Base-by-base conservation (phyloP, 2,329 filamentous ascomycete species). In the Paecilomyces dactylethromorphus region DNA sequence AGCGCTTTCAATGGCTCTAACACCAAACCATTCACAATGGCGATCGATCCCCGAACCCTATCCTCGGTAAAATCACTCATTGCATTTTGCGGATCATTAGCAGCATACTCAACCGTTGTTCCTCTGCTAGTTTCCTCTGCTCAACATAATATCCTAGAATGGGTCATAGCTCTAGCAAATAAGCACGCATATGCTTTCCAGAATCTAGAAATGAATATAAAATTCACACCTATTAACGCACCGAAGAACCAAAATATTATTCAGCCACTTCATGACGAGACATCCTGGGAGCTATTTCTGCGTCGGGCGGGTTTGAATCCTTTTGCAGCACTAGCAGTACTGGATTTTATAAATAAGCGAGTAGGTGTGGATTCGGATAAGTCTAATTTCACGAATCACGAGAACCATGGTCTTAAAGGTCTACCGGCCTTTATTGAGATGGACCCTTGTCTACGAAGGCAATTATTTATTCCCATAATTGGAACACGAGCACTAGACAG, bases 261-360 rank as follows among this genome's bases (percentile, higher is more conserved):
- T 54, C 71, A 66, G 31, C 68, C 85, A 31, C 65, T 83, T 7
- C 72, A 83, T 15, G 81, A 84, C 0, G 87, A 90, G 71, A 87
- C 86, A 0, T 70, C 77, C 33, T 89, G 86, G 86, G 89, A 92
- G 69, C 53, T 84, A 10, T 88, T 89, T 61, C 76, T 92, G 24
- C 79, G 88, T 13, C 77, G 79, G 24, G 80, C 82, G 1, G 89
- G 89, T 0, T 71, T 91, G 68, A 92, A 92, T 70, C 81, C 84
- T 0, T 91, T 85, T 68, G 88, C 88, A 2, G 89, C 89, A 2
- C 88, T 91, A 68, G 77, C 79, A 10, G 76, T 91, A 1, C 73
- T 90, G 33, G 75, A 74, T 6, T 54, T 60, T 18, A 64, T 60
- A 13, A 35, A 60, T 18, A 8, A n/a, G 39, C n/a, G n/a, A n/a